Evolutionary conservation across 352 stramenopile genomes (phyloP).

Genomic region (Phytopythium montanum): DNA sequence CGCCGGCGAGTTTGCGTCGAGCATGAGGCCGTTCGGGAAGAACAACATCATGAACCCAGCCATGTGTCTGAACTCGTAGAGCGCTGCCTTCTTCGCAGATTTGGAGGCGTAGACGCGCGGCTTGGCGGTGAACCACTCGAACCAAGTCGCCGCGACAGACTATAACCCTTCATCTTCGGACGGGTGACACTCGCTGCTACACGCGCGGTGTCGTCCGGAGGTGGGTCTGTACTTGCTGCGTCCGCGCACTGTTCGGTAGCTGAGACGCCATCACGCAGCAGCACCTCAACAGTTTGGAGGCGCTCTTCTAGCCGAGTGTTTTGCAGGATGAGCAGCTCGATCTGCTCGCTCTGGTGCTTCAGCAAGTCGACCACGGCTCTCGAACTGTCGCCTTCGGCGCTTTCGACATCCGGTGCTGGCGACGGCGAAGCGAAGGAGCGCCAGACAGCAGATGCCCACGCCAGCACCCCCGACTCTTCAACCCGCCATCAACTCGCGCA

Average conservation of each 20-base stretch:
- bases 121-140: constrained; percentile 10
- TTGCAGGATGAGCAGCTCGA: constrained; percentile 7
- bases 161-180: constrained; percentile 7
- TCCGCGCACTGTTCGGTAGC: neutral
- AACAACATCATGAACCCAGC: constrained; percentile 13
- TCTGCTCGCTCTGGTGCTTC: constrained; percentile 10
- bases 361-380: neutral
- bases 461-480: constrained; percentile 1
- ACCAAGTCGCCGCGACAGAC: constrained; percentile 7
- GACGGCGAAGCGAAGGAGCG: neutral
- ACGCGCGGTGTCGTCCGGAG: neutral
- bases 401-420: neutral
- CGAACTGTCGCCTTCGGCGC: neutral
- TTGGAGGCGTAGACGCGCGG: constrained; percentile 7
- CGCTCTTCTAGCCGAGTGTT: constrained; percentile 13
- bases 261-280: neutral
- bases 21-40: constrained; percentile 9
- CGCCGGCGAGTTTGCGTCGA: constrained; percentile 2
- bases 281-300: neutral
- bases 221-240: neutral
- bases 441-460: constrained; percentile 1
- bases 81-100: constrained; percentile 11
- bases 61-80: constrained; percentile 14
- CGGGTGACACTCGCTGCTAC: neutral
- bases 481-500: constrained; percentile 5